Conservation (phyloP, 306 rosid species). For the Sindora glabra region DNA sequence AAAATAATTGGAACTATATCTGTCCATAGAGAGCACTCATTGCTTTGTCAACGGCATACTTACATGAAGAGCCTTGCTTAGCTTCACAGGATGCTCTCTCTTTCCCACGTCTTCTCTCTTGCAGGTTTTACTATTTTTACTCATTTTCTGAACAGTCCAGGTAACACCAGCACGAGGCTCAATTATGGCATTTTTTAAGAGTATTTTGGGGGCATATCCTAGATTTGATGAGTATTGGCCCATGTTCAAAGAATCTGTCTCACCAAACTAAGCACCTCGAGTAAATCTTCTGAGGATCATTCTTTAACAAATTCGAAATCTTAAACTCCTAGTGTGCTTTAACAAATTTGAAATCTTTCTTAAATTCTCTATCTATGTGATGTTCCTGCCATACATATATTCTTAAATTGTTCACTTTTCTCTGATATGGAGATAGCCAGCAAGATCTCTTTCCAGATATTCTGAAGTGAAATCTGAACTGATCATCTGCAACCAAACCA, state of each 20-base stretch:
- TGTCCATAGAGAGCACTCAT: conserved; percentile 37
- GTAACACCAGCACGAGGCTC: conserved; percentile 49
- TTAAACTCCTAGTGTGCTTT: conserved; percentile 22
- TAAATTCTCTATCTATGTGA: conserved; percentile 38
- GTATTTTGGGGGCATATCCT: conserved; percentile 47
- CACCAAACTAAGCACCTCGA: conserved; percentile 32
- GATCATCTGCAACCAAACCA: conserved; percentile 14
- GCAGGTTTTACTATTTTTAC: neutral
- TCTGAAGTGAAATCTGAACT: no score
- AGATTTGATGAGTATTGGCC: conserved; percentile 43
- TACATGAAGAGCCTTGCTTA: conserved; percentile 36
- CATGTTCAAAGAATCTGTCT: conserved; percentile 40
- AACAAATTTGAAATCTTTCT: conserved; percentile 50
- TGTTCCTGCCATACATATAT: conserved; percentile 28
- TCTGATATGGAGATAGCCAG: conserved; percentile 7
- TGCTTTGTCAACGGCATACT: conserved; percentile 57
- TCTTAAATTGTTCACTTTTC: conserved; percentile 17
- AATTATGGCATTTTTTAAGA: conserved; percentile 56
- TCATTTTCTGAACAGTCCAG: conserved; percentile 17
- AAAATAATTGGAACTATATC: conserved; percentile 40
- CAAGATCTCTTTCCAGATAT: conserved; percentile 57
- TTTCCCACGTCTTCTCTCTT: conserved; percentile 31
- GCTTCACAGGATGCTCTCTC: conserved; percentile 64
- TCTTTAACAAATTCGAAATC: conserved; percentile 37
- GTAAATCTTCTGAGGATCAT: conserved; percentile 38